These are phyloP conservation scores for Ogataea nonfermentans DNA, from an alignment of 805 yeast genomes.

Conservation along the genomic window DNA sequence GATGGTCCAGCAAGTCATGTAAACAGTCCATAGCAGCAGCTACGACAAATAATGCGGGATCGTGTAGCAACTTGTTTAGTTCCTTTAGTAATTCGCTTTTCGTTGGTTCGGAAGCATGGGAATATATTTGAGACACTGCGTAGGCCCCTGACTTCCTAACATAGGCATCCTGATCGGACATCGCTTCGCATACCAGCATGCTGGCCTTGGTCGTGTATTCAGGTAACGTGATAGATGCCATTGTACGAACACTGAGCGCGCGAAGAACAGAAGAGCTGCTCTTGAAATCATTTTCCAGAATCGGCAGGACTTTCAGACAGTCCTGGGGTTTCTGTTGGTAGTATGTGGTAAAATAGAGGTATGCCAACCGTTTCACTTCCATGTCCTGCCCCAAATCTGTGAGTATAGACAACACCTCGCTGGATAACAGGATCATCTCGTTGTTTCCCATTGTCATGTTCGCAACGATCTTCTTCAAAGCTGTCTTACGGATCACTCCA, in stretches of 20 bases:
- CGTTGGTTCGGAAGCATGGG: conserved; percentile 47
- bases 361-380: conserved; percentile 70
- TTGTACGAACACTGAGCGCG: conserved; percentile 61
- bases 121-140: conserved; percentile 66
- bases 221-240: conserved; percentile 56
- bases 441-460: conserved; percentile 79
- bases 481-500: conserved; percentile 39
- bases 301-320: conserved; percentile 54
- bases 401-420: conserved; percentile 58
- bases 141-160: conserved; percentile 70
- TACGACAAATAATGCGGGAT: conserved; percentile 58
- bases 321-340: conserved; percentile 56
- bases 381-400: conserved; percentile 45
- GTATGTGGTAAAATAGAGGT: conserved; percentile 61
- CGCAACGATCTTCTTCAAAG: conserved; percentile 73
- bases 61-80: conserved; percentile 54
- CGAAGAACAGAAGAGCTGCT: conserved; percentile 44
- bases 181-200: conserved; percentile 33
- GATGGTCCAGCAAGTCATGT: conserved; percentile 57
- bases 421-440: conserved; percentile 67
- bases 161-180: conserved; percentile 50
- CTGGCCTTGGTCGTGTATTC: conserved; percentile 50
- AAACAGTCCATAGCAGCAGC: conserved; percentile 72
- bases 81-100: conserved; percentile 42
- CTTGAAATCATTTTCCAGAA: conserved; percentile 50